A percentile compares a stretch with the other conserved stretches of the same genome.
These are phyloP conservation scores for Thyridium curvatum DNA, from an alignment of 2,329 filamentous ascomycete species.

Conservation along the genomic window DNA sequence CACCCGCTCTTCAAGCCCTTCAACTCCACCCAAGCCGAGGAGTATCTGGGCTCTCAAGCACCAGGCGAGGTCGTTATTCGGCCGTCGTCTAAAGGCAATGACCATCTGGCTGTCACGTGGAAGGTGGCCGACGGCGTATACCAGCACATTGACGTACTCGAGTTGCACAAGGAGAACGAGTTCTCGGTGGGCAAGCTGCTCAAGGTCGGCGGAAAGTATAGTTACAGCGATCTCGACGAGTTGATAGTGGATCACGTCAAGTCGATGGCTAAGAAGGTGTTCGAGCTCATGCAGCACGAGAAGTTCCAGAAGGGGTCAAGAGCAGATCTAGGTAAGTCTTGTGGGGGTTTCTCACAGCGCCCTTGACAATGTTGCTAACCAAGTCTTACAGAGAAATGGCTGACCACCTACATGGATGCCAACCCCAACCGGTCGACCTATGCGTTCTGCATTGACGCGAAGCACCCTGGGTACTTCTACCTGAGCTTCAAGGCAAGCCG, in stretches of 20 bases:
- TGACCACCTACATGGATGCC: constrained; percentile 91
- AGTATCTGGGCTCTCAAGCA: constrained; percentile 81
- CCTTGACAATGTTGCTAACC: constrained; percentile 11
- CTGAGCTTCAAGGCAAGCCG: constrained; percentile 93
- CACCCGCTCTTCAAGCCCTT: constrained; percentile 93
- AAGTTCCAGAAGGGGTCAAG: constrained; percentile 83
- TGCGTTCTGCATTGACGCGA: constrained; percentile 89
- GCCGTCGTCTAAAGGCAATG: constrained; percentile 88
- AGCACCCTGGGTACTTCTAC: constrained; percentile 90
- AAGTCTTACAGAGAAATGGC: constrained; percentile 72
- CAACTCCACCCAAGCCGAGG: constrained; percentile 86
- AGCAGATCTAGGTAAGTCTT: constrained; percentile 79
- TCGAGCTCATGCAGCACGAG: constrained; percentile 90
- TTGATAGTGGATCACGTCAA: constrained; percentile 96
- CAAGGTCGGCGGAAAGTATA: constrained; percentile 81
- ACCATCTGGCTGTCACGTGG: constrained; percentile 95
- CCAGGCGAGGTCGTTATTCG: constrained; percentile 90
- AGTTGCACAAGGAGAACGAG: constrained; percentile 94
- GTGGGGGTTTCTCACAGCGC: not conserved
- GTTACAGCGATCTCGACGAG: constrained; percentile 93
- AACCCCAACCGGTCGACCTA: constrained; percentile 93
- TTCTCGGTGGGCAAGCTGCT: constrained; percentile 86
- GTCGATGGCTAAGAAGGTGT: constrained; percentile 95
- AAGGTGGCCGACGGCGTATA: constrained; percentile 96
- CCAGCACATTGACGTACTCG: constrained; percentile 94